These are phyloP conservation scores for Trichosporon asahii DNA, from an alignment of 1,284 basidiomycete species.

Conservation along the genomic window DNA sequence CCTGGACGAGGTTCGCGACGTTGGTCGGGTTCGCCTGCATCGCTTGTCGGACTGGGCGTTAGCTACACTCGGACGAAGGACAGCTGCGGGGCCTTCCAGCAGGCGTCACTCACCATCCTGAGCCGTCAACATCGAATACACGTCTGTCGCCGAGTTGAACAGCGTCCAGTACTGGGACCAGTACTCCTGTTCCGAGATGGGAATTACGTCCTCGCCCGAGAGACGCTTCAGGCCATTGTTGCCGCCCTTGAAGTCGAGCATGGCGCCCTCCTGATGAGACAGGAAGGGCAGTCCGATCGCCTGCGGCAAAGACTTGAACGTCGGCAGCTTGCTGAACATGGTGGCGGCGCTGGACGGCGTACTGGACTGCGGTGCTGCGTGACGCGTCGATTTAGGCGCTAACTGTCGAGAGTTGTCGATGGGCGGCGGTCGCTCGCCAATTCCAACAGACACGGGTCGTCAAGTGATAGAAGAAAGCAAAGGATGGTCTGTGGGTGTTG, in stretches of 20 bases:
- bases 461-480: not conserved
- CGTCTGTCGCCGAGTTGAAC: slow-evolving; percentile 82
- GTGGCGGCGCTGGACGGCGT: not conserved
- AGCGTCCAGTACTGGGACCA: slow-evolving; percentile 82
- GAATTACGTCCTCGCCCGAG: slow-evolving; percentile 65
- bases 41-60: slow-evolving; percentile 67
- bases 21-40: slow-evolving; percentile 78
- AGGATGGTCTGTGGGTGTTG: not conserved
- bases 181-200: slow-evolving; percentile 64
- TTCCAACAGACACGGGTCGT: not conserved
- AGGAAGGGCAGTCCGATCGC: slow-evolving; percentile 52
- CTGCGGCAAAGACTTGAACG: slow-evolving; percentile 47
- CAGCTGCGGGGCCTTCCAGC: not conserved
- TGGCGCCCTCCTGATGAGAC: slow-evolving; percentile 69
- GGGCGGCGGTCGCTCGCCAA: not conserved
- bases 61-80: not conserved
- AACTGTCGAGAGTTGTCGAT: not conserved
- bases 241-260: slow-evolving; percentile 78
- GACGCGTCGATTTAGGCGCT: not conserved
- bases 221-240: slow-evolving; percentile 73
- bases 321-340: slow-evolving; percentile 44
- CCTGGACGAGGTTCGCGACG: slow-evolving; percentile 71
- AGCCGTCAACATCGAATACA: slow-evolving; percentile 77
- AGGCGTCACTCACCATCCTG: slow-evolving; percentile 67
- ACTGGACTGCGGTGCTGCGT: not conserved